phyloP scores from a whole-genome alignment of 2,329 filamentous ascomycete genomes.

The Thielaviopsis ethacetica region DNA sequence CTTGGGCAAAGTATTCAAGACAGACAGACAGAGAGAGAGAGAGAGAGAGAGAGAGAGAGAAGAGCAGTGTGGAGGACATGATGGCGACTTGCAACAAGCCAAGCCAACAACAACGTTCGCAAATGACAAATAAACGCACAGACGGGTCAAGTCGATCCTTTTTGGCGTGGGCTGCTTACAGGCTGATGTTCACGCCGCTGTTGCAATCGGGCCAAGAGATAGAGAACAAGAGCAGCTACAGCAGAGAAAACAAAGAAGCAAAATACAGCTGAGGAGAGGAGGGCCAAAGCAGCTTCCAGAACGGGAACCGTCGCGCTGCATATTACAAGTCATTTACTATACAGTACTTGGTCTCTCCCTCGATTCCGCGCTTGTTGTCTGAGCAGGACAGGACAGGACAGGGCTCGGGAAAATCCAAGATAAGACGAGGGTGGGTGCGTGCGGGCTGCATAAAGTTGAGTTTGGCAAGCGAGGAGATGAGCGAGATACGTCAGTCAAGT shows the following conservation, averaged over 20 bases:
- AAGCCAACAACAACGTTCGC: no score
- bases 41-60: background rate
- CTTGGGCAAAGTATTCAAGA: no score
- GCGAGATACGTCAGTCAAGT: background rate
- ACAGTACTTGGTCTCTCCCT: background rate
- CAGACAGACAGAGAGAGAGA: no score
- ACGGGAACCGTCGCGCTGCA: background rate
- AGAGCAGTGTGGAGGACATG: background rate
- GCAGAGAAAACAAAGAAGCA: background rate
- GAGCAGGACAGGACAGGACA: no score
- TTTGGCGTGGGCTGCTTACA: background rate
- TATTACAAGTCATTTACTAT: no score
- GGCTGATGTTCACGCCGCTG: no score
- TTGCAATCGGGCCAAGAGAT: background rate
- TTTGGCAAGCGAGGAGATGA: background rate
- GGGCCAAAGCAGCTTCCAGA: background rate
- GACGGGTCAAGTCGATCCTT: background rate
- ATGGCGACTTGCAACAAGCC: no score
- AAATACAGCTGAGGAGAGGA: background rate
- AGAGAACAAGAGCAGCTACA: background rate
- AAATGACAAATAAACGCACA: background rate
- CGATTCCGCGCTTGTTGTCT: background rate
- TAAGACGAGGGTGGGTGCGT: background rate
- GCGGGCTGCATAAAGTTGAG: background rate
- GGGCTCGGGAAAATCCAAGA: background rate